Percentiles rank a stretch among this genome's conserved stretches.
These are phyloP conservation scores for Cyclotella baltica DNA, from an alignment of 108 stramenopile species.

Conservation along the genomic window DNA sequence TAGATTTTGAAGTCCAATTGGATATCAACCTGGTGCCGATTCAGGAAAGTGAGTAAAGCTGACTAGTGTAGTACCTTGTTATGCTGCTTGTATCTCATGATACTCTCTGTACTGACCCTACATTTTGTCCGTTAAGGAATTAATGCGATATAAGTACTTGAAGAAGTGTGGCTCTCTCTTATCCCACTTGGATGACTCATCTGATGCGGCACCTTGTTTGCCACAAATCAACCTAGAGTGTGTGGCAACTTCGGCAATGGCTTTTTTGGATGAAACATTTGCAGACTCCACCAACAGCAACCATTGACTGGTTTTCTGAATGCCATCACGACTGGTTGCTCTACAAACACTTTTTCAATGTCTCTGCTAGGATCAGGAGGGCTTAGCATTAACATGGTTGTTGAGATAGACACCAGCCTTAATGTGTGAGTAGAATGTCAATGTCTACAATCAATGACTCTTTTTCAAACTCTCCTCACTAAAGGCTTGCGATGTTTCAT, in stretches of 20 bases:
- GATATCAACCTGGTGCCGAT: slow-evolving; percentile 19
- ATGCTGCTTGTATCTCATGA: slow-evolving; percentile 10
- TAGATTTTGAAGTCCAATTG: slow-evolving; percentile 3
- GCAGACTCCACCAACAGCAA: not conserved
- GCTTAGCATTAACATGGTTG: slow-evolving; percentile 7
- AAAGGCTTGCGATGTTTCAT: not conserved
- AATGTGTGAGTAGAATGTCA: slow-evolving; percentile 22
- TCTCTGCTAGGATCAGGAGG: slow-evolving; percentile 15
- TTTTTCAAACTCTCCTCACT: not conserved
- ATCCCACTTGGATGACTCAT: slow-evolving; percentile 13
- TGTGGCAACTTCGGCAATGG: slow-evolving; percentile 17
- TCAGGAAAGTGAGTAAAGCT: slow-evolving; percentile 5
- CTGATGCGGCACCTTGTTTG: slow-evolving; percentile 8
- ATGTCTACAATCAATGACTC: too few species aligned
- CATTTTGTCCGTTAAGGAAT: not conserved
- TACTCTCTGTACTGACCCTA: not conserved
- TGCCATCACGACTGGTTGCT: slow-evolving; percentile 35
- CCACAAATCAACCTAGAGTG: slow-evolving; percentile 18
- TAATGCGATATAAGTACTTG: not conserved
- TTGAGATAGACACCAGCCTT: slow-evolving; percentile 8
- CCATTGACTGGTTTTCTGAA: slow-evolving; percentile 24
- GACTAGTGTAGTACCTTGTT: not conserved
- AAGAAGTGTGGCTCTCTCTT: slow-evolving; percentile 4
- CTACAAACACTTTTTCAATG: not conserved
- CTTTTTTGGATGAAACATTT: slow-evolving; percentile 8